Evolutionary conservation across 768 basidiomycete genomes (phyloP).

Genomic region (Hemileccinum impolitum): DNA sequence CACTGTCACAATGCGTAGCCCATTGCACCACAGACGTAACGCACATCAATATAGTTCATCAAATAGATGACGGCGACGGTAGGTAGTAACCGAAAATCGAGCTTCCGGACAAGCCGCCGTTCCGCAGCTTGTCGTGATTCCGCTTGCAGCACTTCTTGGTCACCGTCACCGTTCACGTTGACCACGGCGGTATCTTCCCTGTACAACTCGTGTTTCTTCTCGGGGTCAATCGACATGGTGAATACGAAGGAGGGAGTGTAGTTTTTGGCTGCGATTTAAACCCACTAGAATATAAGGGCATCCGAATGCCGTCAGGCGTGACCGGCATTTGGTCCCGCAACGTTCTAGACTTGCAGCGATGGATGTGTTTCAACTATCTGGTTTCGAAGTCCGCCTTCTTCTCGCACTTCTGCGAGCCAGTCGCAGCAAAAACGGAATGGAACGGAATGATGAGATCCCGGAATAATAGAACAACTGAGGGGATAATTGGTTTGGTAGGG

Average conservation of each 20-base stretch:
- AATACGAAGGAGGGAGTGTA: not conserved
- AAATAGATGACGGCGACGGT: conserved; percentile 58
- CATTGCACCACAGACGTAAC: conserved; percentile 8
- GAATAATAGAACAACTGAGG: too few relatives aligned
- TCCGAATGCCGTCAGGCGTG: too few relatives aligned
- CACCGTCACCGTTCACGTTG: not conserved
- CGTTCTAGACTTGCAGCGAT: too few relatives aligned
- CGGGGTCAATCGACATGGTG: conserved; percentile 12
- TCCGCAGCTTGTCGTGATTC: conserved; percentile 14
- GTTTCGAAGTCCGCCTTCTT: too few relatives aligned
- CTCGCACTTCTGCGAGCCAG: too few relatives aligned
- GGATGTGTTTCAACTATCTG: too few relatives aligned
- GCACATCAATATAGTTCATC: conserved; percentile 68
- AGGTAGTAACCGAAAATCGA: conserved; percentile 55
- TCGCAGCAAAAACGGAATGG: too few relatives aligned
- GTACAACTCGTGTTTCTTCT: conserved; percentile 15
- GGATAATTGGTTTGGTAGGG: too few relatives aligned
- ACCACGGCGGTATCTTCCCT: not conserved
- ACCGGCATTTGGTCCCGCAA: too few relatives aligned
- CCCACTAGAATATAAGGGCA: too few relatives aligned
- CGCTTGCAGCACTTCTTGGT: not conserved
- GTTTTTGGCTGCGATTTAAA: too few relatives aligned
- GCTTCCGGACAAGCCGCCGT: conserved; percentile 44
- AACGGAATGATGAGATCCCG: too few relatives aligned
- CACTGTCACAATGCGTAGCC: not conserved